Evolutionary conservation across 495 filamentous ascomycete species (phyloP), one percentile per base, ranked within the genome.

Genomic region (Penicillium salamii): DNA sequence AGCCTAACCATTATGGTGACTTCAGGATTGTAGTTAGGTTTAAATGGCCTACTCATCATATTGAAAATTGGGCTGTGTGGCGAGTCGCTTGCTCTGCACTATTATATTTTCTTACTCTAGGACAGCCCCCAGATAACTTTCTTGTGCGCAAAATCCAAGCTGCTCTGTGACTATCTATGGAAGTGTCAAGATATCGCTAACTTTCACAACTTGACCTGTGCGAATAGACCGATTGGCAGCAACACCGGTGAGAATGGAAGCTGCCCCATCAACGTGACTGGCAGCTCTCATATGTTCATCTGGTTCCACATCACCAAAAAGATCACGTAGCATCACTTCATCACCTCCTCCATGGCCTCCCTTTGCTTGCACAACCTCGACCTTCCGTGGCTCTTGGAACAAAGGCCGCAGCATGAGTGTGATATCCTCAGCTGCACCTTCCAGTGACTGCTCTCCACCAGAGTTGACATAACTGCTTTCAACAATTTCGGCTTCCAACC

Each of bases 211-310:
- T 33, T 66, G 69, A 0, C 78, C 78, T 38, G 72, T 81, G 1
- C 71, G 69, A 28, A 82, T 77, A 5, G 79, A 79, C 58, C 60
- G 65, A 49, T 82, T 83, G 5, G 78, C 79, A 20, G 76, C 78
- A 52, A 83, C 79, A 0, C 79, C 80, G 0, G 78, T 81, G 51
- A 80, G 29, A 35, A 83, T 81, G 5, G 76, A 79, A 52, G 71
- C 62, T 0, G 77, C 79, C 3, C 79, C 80, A 48, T 83, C 78
- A 8, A 81, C 53, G 59, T 81, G 76, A 14, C 58, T 61, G 13
- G 66, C 66, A 23, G 66, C 63, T 12, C 66, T 46, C 24, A 58
- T 37, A 9, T 57, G 38, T 20, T 40, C 52, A 51, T 69, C 66
- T 1, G 53, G 39, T 2, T 23, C 44, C 3, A 38, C 50, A 5